Evolutionary conservation across 1,284 basidiomycete species (phyloP).

Genomic region (Anthracocystis walkeri): DNA sequence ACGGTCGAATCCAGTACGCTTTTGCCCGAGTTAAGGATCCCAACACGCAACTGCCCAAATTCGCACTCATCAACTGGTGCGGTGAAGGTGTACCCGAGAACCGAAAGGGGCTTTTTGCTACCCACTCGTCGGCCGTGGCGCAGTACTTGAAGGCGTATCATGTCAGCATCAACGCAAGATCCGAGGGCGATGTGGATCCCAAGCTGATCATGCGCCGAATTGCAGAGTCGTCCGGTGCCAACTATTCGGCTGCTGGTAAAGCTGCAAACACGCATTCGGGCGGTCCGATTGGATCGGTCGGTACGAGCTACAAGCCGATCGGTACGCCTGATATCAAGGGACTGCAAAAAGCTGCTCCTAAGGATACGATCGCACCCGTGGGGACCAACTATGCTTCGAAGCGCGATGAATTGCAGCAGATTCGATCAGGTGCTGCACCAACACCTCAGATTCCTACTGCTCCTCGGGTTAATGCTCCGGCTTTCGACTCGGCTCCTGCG

Average conservation of each 20-base stretch:
- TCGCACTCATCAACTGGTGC: slow-evolving; percentile 82
- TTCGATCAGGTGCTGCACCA: slow-evolving; percentile 51
- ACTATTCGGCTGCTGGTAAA: slow-evolving; percentile 76
- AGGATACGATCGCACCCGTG: slow-evolving; percentile 62
- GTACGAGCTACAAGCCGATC: slow-evolving; percentile 64
- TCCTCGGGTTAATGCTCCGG: slow-evolving; percentile 34
- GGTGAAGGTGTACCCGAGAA: slow-evolving; percentile 94
- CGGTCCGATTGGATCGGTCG: slow-evolving; percentile 63
- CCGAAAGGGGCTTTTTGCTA: slow-evolving; percentile 90
- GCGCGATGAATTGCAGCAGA: slow-evolving; percentile 63
- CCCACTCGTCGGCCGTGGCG: slow-evolving; percentile 84
- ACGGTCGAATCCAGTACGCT: slow-evolving; percentile 94
- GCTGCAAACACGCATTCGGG: slow-evolving; percentile 63
- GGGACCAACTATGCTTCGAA: slow-evolving; percentile 62
- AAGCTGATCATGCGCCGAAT: slow-evolving; percentile 79
- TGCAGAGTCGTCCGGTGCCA: slow-evolving; percentile 90
- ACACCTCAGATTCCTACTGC: slow-evolving; percentile 33
- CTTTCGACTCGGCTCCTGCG: slow-evolving; percentile 36
- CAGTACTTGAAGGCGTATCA: slow-evolving; percentile 84
- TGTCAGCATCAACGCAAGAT: slow-evolving; percentile 89
- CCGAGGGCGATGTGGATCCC: slow-evolving; percentile 76
- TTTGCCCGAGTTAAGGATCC: slow-evolving; percentile 89
- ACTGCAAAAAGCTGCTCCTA: slow-evolving; percentile 58
- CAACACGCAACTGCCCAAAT: slow-evolving; percentile 89
- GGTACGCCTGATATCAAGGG: slow-evolving; percentile 67